Evolutionary conservation across 2,329 filamentous ascomycete species (phyloP).

Genomic region (Fusarium longipes): DNA sequence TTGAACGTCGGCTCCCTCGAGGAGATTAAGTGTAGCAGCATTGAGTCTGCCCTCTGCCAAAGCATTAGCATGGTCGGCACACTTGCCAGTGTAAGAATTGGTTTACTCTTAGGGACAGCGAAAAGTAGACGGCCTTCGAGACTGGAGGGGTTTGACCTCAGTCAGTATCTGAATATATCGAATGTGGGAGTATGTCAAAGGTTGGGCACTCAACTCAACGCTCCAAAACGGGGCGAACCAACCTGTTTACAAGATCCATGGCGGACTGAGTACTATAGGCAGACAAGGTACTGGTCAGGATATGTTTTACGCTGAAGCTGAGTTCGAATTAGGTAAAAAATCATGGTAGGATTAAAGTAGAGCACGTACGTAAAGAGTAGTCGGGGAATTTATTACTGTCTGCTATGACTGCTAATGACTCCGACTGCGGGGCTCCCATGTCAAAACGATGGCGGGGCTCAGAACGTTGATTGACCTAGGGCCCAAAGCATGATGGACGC

Average conservation of each 20-base stretch:
- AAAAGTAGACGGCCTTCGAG: constrained; percentile 94
- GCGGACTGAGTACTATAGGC: constrained; percentile 10
- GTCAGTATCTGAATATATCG: constrained; percentile 31
- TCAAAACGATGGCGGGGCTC: constrained; percentile 43
- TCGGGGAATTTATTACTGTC: constrained; percentile 41
- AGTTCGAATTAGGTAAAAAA: constrained; percentile 25
- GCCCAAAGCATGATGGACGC: constrained; percentile 1
- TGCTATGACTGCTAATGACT: constrained; percentile 41
- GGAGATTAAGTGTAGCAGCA: constrained; percentile 86
- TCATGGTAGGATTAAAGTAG: neutral
- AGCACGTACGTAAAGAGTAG: constrained; percentile 19
- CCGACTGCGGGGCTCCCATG: constrained; percentile 43
- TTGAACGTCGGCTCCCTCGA: constrained; percentile 94
- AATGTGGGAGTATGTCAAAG: constrained; percentile 2
- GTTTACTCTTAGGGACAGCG: constrained; percentile 97
- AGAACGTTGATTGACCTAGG: constrained; percentile 13
- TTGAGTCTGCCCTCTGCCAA: constrained; percentile 88
- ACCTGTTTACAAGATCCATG: constrained; percentile 69
- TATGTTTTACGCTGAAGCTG: constrained; percentile 3
- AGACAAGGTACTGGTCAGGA: constrained; percentile 5
- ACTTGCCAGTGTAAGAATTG: neutral
- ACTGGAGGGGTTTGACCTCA: constrained; percentile 58
- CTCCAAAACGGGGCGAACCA: constrained; percentile 44
- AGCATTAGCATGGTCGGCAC: constrained; percentile 19
- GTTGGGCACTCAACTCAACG: neutral